Evolutionary conservation across 805 yeast species (phyloP), one percentile per base, ranked within the genome.

Genomic region (Wickerhamiella kazuoi): DNA sequence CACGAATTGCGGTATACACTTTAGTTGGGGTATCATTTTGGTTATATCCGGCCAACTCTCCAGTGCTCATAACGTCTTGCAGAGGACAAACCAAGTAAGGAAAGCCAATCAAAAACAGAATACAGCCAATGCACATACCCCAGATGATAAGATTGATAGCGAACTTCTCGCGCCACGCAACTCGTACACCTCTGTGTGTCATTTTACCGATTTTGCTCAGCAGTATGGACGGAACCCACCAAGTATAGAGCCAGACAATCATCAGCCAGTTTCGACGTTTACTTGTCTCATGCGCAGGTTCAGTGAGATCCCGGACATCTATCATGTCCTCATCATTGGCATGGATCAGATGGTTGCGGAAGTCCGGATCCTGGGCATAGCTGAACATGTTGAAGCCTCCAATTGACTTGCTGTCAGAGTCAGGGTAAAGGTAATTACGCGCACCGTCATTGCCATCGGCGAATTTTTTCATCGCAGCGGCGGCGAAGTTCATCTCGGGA

Each of bases 101-200:
- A 43, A 62, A 54, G 1, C 64, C 67, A 35, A 62, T 50, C 30
- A 57, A 44, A 31, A 59, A 52, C 16, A 57, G 45, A 41, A 53
- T 54, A 34, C 53, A 46, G 7, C 48, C 49, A 3, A 45, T 52
- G 40, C 67, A 62, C 31, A 59, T 41, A 9, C 59, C 47, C 66
- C 66, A 62, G 28, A 62, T 62, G 41, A 62, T 51, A 45, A 62
- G 14, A 37, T 62, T 62, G 47, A 62, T 63, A 7, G 67, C 63
- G 18, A 62, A 43, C 47, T 62, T 62, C 38, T 62, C 67, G 17
- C 65, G 48, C 67, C 67, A 62, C 1, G 67, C 67, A 8, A 56
- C 42, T 15, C 64, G 59, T 6, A 61, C 51, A 41, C 61, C 61
- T 31, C 52, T 52, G 31, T 61, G 46, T 3, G 52, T 48, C 47